Conservation (phyloP, 2,329 filamentous ascomycete species). For the Colletotrichum tamarilloi region DNA sequence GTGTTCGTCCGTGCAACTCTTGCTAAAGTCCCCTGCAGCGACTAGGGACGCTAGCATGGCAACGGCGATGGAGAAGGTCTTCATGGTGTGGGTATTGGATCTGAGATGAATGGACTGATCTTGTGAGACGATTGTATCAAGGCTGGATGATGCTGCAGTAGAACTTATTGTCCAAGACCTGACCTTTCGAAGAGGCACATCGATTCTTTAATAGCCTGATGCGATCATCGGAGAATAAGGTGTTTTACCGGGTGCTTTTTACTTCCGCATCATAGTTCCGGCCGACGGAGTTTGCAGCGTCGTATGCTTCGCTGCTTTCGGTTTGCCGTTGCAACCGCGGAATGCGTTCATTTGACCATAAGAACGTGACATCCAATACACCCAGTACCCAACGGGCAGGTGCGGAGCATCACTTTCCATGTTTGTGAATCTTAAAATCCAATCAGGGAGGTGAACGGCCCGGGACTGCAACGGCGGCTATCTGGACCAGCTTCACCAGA, state of each 20-base stretch:
- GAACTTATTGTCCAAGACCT: neutral
- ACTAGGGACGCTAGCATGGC: neutral
- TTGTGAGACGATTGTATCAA: neutral
- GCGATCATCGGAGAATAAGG: neutral
- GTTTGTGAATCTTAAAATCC: neutral
- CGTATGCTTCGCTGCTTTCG: neutral
- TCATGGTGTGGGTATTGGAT: conserved; percentile 3
- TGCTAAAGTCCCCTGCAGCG: conserved; percentile 20
- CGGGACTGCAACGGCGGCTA: neutral
- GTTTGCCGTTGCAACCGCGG: conserved; percentile 7
- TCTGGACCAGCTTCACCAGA: neutral
- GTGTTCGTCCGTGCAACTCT: conserved; percentile 29
- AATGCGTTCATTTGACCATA: neutral
- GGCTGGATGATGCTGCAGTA: neutral
- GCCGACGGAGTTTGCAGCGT: neutral
- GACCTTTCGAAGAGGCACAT: neutral
- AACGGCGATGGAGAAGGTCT: neutral
- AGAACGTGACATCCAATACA: neutral
- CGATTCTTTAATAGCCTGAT: neutral
- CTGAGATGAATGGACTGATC: neutral
- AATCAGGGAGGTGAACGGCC: conserved; percentile 8
- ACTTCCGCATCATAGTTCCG: neutral
- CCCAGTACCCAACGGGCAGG: conserved; percentile 25
- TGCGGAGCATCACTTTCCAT: conserved; percentile 14
- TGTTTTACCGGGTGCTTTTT: neutral